phyloP scores from a whole-genome alignment of 805 yeast species.

The Barnettozyma populi region DNA sequence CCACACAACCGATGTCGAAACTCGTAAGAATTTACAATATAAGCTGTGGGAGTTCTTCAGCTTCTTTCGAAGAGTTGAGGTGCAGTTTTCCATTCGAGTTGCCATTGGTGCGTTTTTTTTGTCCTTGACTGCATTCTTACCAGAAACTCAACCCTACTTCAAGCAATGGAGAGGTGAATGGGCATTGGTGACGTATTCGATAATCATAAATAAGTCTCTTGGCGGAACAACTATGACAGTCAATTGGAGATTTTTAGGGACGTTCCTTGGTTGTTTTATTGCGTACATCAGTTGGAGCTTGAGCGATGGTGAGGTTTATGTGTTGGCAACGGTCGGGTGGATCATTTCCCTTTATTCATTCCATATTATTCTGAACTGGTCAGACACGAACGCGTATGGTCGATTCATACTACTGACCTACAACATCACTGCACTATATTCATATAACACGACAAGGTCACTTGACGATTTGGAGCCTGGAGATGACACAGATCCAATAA shows the following conservation, averaged over 20 bases:
- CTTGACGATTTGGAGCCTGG: conserved; percentile 53
- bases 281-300: conserved; percentile 59
- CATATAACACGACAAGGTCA: conserved; percentile 59
- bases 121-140: conserved; percentile 62
- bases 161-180: conserved; percentile 75
- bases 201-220: conserved; percentile 77
- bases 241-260: conserved; percentile 69
- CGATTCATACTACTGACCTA: conserved; percentile 68
- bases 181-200: conserved; percentile 76
- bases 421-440: conserved; percentile 72
- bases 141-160: conserved; percentile 48
- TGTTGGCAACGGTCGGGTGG: conserved; percentile 45
- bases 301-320: conserved; percentile 49
- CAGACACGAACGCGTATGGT: conserved; percentile 52
- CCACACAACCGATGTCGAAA: conserved; percentile 13
- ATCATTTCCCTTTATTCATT: conserved; percentile 36
- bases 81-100: conserved; percentile 74
- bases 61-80: conserved; percentile 55
- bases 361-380: conserved; percentile 63
- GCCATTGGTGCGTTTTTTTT: conserved; percentile 69
- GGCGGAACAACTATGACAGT: conserved; percentile 83
- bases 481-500: conserved; percentile 65
- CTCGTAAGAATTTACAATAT: conserved; percentile 21
- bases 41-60: conserved; percentile 47
- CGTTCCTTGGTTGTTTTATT: conserved; percentile 59